These are phyloP conservation scores for Phytophthora aleatoria DNA, from an alignment of 352 stramenopile genomes.

Conservation along the genomic window DNA sequence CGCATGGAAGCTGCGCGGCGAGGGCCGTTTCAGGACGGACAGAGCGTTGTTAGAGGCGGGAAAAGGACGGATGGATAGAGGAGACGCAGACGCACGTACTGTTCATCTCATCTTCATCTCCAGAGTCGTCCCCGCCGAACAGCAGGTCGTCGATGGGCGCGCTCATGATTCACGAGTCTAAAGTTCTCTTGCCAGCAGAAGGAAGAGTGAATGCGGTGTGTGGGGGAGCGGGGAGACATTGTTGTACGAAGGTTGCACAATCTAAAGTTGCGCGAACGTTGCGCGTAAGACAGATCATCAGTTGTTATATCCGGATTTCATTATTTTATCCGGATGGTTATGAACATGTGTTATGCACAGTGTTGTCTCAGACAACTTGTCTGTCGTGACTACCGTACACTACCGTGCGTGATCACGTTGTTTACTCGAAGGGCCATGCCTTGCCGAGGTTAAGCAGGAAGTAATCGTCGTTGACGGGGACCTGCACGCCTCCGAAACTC, in stretches of 20 bases:
- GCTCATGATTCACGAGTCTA: slow-evolving; percentile 53
- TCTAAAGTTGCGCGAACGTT: no score
- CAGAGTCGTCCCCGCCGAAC: slow-evolving; percentile 82
- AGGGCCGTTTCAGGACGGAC: slow-evolving; percentile 3
- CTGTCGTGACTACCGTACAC: background rate
- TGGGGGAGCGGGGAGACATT: no score
- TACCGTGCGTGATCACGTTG: background rate
- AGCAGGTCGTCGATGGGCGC: slow-evolving; percentile 86
- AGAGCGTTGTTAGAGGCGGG: slow-evolving; percentile 20
- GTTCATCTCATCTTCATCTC: slow-evolving; percentile 76
- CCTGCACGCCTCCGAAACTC: slow-evolving; percentile 24
- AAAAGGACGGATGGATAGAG: slow-evolving; percentile 2
- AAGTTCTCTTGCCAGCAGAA: slow-evolving; percentile 9
- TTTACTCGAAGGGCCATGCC: slow-evolving; percentile 18
- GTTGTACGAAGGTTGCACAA: no score
- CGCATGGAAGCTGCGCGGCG: slow-evolving; percentile 38
- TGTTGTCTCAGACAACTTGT: no score
- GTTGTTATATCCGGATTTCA: background rate
- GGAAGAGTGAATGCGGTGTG: background rate
- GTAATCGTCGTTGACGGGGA: slow-evolving; percentile 33
- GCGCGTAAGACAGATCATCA: no score
- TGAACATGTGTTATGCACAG: background rate
- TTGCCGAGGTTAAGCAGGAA: slow-evolving; percentile 22
- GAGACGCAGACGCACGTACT: slow-evolving; percentile 43
- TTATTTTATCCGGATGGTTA: background rate